phyloP scores from a whole-genome alignment of 345 rosid genomes.

The Syzygium grande region DNA sequence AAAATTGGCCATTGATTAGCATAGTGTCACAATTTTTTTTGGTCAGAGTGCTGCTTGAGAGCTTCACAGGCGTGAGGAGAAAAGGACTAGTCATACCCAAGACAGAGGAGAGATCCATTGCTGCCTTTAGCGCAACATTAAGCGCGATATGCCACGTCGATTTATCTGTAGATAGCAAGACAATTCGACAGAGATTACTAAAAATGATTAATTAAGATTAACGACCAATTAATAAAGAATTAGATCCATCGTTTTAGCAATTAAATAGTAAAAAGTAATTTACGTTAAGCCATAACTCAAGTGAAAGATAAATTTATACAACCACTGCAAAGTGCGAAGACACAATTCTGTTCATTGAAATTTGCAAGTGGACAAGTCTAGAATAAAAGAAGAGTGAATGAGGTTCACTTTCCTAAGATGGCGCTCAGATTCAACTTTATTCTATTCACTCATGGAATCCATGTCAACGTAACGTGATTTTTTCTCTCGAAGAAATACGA shows the following conservation, averaged over 20 bases:
- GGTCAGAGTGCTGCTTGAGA: background rate
- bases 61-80: background rate
- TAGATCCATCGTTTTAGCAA: background rate
- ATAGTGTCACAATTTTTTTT: background rate
- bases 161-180: background rate
- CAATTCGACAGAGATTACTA: background rate
- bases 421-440: background rate
- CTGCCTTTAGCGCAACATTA: fast-evolving
- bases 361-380: background rate
- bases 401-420: background rate
- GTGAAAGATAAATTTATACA: background rate
- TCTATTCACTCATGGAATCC: background rate
- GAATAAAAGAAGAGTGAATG: background rate
- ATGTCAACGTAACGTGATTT: background rate
- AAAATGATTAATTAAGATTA: too few species aligned
- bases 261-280: background rate
- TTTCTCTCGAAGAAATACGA: background rate
- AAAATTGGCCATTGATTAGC: too few species aligned
- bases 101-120: too few species aligned
- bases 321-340: background rate
- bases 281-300: too few species aligned
- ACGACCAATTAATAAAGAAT: background rate
- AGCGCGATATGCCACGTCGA: fast-evolving
- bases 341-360: background rate
- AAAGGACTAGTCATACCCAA: too few species aligned